These are phyloP conservation scores for Ustilago trichophora DNA, from an alignment of 1,284 basidiomycete genomes.

Conservation along the genomic window DNA sequence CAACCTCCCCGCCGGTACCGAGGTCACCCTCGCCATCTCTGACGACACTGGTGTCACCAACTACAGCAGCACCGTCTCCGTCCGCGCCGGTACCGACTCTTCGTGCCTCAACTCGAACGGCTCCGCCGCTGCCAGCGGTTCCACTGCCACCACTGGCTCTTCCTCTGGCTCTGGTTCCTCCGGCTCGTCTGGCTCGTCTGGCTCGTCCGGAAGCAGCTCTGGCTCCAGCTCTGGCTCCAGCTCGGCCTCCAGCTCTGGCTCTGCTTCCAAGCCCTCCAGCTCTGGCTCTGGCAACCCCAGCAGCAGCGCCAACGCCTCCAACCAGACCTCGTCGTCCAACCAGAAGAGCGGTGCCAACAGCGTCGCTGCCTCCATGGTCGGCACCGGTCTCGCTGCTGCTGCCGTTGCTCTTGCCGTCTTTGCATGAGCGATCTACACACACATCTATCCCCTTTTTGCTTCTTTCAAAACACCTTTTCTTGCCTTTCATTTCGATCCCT, in stretches of 20 bases:
- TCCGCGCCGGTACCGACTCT: slow-evolving; percentile 28
- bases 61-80: slow-evolving; percentile 25
- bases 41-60: slow-evolving; percentile 27
- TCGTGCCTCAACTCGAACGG: slow-evolving; percentile 17
- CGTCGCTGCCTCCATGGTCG: slow-evolving; percentile 27
- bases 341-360: slow-evolving; percentile 25
- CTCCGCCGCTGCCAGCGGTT: slow-evolving; percentile 21
- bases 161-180: not conserved
- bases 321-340: slow-evolving; percentile 1
- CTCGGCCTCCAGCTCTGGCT: not conserved
- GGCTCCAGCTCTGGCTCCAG: slow-evolving; percentile 1
- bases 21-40: slow-evolving; percentile 34
- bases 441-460: not conserved
- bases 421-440: slow-evolving; percentile 17
- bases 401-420: slow-evolving; percentile 29
- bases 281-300: not conserved
- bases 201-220: not conserved
- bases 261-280: not conserved
- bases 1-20: slow-evolving; percentile 27
- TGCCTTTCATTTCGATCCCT: slow-evolving; percentile 1
- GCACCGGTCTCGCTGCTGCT: slow-evolving; percentile 27
- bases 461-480: not conserved
- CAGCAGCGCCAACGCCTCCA: slow-evolving; percentile 2
- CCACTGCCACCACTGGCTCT: slow-evolving; percentile 15
- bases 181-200: slow-evolving; percentile 6